Evolutionary conservation across 1,284 basidiomycete species (phyloP).

Genomic region (Trichosporon sp.): DNA sequence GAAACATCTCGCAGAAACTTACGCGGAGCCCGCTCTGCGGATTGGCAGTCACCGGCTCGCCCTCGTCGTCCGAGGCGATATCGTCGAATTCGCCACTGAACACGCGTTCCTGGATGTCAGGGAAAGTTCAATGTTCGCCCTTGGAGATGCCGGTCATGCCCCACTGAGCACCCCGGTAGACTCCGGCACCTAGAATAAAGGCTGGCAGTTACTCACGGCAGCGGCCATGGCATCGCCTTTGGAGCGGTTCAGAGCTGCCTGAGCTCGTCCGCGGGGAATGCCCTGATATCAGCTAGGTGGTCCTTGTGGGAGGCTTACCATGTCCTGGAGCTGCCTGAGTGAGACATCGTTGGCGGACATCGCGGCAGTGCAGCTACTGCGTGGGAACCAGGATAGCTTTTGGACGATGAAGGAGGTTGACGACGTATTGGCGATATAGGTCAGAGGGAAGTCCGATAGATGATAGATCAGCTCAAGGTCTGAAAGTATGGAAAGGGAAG

Average conservation of each 20-base stretch:
- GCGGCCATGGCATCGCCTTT: slow-evolving; percentile 81
- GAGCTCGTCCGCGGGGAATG: slow-evolving; percentile 72
- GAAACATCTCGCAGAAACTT: background rate
- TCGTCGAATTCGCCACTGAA: slow-evolving; percentile 74
- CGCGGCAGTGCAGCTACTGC: background rate
- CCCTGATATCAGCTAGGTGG: slow-evolving; percentile 61
- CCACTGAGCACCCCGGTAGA: background rate
- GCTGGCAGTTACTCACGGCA: slow-evolving; percentile 65
- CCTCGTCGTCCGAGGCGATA: slow-evolving; percentile 58
- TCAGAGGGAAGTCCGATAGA: background rate
- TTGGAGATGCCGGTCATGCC: slow-evolving; percentile 1
- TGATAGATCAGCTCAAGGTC: background rate
- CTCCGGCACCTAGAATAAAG: background rate
- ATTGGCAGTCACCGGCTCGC: slow-evolving; percentile 52
- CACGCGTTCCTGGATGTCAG: slow-evolving; percentile 45
- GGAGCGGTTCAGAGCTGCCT: slow-evolving; percentile 71
- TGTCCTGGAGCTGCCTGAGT: slow-evolving; percentile 45
- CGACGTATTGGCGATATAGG: background rate
- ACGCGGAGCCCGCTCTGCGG: background rate
- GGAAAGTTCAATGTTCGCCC: background rate
- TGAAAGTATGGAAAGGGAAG: background rate
- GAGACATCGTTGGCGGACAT: slow-evolving; percentile 27
- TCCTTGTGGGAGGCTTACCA: slow-evolving; percentile 24
- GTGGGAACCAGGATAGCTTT: background rate
- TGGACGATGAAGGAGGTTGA: background rate